Percentiles rank a stretch among this genome's conserved stretches.
phyloP scores from a whole-genome alignment of 805 yeast genomes.

The Debaryomyces castellii region DNA sequence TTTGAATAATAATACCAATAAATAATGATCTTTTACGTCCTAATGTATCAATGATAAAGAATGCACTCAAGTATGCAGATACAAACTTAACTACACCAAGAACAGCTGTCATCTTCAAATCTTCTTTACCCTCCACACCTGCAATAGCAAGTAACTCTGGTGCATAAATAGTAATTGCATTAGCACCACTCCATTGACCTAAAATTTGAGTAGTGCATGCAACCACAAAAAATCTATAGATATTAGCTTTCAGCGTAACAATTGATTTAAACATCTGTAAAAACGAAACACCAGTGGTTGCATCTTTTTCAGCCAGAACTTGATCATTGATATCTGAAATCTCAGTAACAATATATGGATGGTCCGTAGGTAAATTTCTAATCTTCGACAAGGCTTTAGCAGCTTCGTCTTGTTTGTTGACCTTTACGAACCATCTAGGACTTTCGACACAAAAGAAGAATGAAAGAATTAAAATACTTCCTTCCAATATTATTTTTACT shows the following conservation, averaged over 20 bases:
- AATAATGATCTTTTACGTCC: constrained; percentile 53
- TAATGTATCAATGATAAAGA: constrained; percentile 52
- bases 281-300: constrained; percentile 20
- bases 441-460: constrained; percentile 44
- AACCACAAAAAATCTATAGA: constrained; percentile 45
- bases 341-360: constrained; percentile 51
- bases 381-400: constrained; percentile 37
- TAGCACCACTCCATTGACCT: constrained; percentile 63
- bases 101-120: constrained; percentile 48
- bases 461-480: constrained; percentile 42
- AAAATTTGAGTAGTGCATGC: constrained; percentile 46
- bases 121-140: constrained; percentile 44
- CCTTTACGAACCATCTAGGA: constrained; percentile 53
- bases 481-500: constrained; percentile 48
- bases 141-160: constrained; percentile 50
- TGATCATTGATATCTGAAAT: constrained; percentile 51
- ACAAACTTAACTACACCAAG: constrained; percentile 54
- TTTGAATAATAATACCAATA: constrained; percentile 47
- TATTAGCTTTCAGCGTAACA: constrained; percentile 35
- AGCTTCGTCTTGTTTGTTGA: constrained; percentile 41
- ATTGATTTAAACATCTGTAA: constrained; percentile 29
- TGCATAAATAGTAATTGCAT: constrained; percentile 56
- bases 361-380: constrained; percentile 45
- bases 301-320: constrained; percentile 33
- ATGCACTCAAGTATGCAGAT: constrained; percentile 49